Base-by-base conservation (phyloP, 2,329 filamentous ascomycete genomes). In the Xylariaceae sp. region DNA sequence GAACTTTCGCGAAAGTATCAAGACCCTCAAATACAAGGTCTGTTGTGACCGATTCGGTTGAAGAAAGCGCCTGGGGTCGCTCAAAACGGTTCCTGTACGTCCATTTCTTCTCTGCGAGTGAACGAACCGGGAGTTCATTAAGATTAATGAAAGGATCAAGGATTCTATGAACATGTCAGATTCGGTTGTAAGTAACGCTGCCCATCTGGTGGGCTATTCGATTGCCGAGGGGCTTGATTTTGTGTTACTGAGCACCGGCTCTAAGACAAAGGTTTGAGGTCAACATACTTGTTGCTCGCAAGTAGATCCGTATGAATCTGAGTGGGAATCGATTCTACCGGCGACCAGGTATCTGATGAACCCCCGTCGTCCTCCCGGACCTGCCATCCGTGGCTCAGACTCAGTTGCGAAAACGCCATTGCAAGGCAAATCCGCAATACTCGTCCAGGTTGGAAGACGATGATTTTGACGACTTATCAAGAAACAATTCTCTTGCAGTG, bases 31-130 rank as follows among this genome's bases (percentile, higher is more conserved):
- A 85, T 10, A 82, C 79, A 5, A 87, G 69, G 14, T 81, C 75
- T 16, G 73, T 70, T 7, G 59, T 59, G 31, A 67, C 64, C 17
- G 56, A 33, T 12, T 16, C 34, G 31, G 51, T 48, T 16, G 54
- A 48, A 17, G 34, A n/a, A 6, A 36, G 9, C 14, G 31, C 46
- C 38, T 13, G 36, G 38, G 65, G 64, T 11, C 58, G 62, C 12
- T 51, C 42, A 54, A 75, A 73, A 1, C 52, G 45, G 18, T 72
- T 75, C 7, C 72, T 73, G 63, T 87, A 87, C 1, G 73, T 71
- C 83, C 83, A 87, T 50, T 73, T 71, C 59, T 80, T 79, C 48
- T 86, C 79, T n/a, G 78, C 81, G 31, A 87, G 76, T 81, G 83
- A 87, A 60, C 79, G 75, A 3, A 77, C 77, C 7, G 75, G 72